phyloP scores from a whole-genome alignment of 2,329 filamentous ascomycete species.

The Dryadomyces sulphureus region DNA sequence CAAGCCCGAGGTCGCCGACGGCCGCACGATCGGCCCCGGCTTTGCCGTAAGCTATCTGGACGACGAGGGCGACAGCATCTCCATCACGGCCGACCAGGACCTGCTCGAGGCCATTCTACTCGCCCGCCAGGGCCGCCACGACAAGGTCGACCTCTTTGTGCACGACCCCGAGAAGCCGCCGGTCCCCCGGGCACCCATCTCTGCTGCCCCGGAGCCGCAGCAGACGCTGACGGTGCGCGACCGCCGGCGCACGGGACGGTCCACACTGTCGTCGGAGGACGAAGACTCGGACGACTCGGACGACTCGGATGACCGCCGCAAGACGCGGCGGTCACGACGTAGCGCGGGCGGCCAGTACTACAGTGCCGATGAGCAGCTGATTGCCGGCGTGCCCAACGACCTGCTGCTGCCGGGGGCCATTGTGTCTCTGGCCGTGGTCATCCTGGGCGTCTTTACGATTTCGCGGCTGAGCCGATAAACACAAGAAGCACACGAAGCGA shows the following conservation, averaged over 20 bases:
- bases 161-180: conserved; percentile 88
- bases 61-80: conserved; percentile 91
- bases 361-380: conserved; percentile 48
- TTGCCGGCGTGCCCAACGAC: conserved; percentile 87
- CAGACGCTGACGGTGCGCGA: conserved; percentile 23
- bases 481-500: conserved; percentile 5
- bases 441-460: conserved; percentile 84
- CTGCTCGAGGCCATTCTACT: conserved; percentile 79
- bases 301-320: conserved; percentile 13
- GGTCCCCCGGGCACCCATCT: conserved; percentile 40
- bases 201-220: conserved; percentile 9
- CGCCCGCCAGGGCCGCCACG: conserved; percentile 59
- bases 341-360: conserved; percentile 17
- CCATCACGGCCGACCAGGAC: conserved; percentile 91
- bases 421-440: conserved; percentile 86
- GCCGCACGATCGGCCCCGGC: conserved; percentile 64
- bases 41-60: conserved; percentile 94
- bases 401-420: conserved; percentile 85
- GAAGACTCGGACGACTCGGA: conserved; percentile 23
- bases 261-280: conserved; percentile 22
- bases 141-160: conserved; percentile 95
- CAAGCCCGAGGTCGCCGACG: conserved; percentile 59
- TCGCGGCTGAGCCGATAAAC: conserved; percentile 46
- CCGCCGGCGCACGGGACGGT: conserved; percentile 22
- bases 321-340: conserved; percentile 28